These are phyloP conservation scores for Kwoniella shandongensis DNA, from an alignment of 768 basidiomycete species.

Conservation along the genomic window DNA sequence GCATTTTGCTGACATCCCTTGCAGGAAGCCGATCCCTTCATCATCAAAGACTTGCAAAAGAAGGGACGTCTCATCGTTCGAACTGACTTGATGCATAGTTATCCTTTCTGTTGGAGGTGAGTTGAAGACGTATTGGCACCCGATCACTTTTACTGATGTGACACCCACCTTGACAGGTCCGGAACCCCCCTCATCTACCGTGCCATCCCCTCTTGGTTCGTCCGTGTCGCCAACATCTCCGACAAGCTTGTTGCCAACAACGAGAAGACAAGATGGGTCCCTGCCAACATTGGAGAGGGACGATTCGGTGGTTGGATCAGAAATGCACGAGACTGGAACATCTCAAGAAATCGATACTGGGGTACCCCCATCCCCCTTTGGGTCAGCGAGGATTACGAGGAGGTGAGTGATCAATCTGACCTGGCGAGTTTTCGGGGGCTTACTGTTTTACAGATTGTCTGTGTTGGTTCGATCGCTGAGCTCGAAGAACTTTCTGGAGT, in stretches of 20 bases:
- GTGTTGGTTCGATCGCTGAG: slow-evolving; percentile 82
- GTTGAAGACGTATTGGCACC: slow-evolving; percentile 1
- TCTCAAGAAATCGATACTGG: slow-evolving; percentile 99
- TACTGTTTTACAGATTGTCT: slow-evolving; percentile 64
- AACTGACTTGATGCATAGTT: slow-evolving; percentile 80
- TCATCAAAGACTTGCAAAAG: slow-evolving; percentile 83
- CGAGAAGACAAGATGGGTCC: slow-evolving; percentile 89
- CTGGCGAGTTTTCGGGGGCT: neutral
- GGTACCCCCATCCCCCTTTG: slow-evolving; percentile 96
- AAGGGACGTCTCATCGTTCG: slow-evolving; percentile 86
- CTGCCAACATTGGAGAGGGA: slow-evolving; percentile 81
- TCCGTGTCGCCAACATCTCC: slow-evolving; percentile 78
- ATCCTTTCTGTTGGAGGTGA: slow-evolving; percentile 97
- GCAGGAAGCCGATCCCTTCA: slow-evolving; percentile 88
- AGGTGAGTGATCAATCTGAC: slow-evolving; percentile 59
- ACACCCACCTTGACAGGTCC: slow-evolving; percentile 61
- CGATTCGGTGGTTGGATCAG: slow-evolving; percentile 96
- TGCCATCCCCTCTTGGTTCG: slow-evolving; percentile 94
- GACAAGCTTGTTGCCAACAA: slow-evolving; percentile 89
- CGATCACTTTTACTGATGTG: neutral
- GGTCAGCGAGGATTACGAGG: slow-evolving; percentile 88
- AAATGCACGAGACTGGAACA: slow-evolving; percentile 98
- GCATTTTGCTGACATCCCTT: slow-evolving; percentile 6
- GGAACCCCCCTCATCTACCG: slow-evolving; percentile 94
- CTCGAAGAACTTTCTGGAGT: slow-evolving; percentile 82